Evolutionary conservation across 2,329 filamentous ascomycete species (phyloP), one percentile per base, ranked within the genome.

Genomic region (Penicillium sp.): DNA sequence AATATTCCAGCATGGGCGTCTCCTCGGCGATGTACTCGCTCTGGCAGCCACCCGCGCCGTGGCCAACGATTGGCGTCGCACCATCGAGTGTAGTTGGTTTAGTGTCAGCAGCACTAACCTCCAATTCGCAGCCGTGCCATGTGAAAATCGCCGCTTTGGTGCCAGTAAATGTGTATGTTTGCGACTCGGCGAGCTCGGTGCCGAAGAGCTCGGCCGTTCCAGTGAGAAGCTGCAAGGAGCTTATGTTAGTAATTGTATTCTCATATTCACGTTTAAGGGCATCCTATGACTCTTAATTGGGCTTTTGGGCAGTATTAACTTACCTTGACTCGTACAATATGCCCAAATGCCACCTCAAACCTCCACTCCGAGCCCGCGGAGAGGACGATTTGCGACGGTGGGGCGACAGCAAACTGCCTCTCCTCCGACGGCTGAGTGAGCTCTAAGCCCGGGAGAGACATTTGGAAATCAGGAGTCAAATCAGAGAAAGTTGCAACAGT

Each of bases 161-260:
- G 40, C 87, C 86, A 31, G 79, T 77, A 66, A 98, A 91, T 20
- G 76, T 83, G 71, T 97, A 97, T 7, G 79, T 76, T 36, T 85
- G 84, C 41, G 84, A 85, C 7, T 80, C 77, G 8, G 89, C 89
- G 29, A 98, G 84, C 70, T 98, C 93, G 39, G 91, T 90, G 61
- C 93, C 93, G 62, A 97, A 95, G 59, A 94, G 81, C 67, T 98
- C 93, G 33, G 91, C 93, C 1, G 84, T 88, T 46, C 93, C 93
- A 21, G 78, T 80, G 40, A 87, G 69, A 17, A 97, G 74, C 71
- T 89, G 27, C 9, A 13, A 14, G 10, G 23, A 30, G 10, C 11
- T 36, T 20, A 9, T 14, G 26, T 55, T 7, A 54, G 48, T 13
- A 11, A 19, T 28, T 6, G 3, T 7, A 16, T 15, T 21, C 5